phyloP scores from a whole-genome alignment of 2,329 filamentous ascomycete genomes.

The Botryotinia convoluta region DNA sequence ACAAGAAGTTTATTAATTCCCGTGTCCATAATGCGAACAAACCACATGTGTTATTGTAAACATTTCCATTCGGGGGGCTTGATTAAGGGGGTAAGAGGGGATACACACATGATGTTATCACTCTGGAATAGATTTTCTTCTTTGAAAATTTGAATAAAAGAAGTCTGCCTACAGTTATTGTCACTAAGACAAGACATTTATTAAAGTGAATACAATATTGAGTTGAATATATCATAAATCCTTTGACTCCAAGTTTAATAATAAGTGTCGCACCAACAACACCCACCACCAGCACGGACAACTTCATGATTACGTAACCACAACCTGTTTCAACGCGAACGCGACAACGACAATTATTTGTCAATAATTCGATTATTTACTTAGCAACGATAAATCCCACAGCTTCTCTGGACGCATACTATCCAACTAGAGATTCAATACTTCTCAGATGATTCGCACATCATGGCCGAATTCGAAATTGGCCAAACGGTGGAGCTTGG shows the following conservation, averaged over 20 bases:
- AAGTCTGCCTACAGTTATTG: not conserved
- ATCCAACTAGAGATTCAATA: not conserved
- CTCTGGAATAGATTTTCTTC: not conserved
- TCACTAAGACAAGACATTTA: not conserved
- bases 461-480: slow-evolving; percentile 56
- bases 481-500: slow-evolving; percentile 60
- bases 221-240: not conserved
- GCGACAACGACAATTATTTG: not conserved
- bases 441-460: slow-evolving; percentile 31
- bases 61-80: not conserved
- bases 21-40: not conserved
- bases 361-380: slow-evolving; percentile 7
- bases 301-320: slow-evolving; percentile 7
- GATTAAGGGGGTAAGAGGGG: not conserved
- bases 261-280: not conserved
- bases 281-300: not conserved
- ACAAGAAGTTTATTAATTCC: not conserved
- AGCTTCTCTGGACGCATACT: not conserved
- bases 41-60: not conserved
- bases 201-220: not conserved
- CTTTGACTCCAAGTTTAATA: not conserved
- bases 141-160: too few relatives aligned
- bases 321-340: not conserved
- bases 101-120: not conserved
- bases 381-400: not conserved